Conservation (phyloP, 306 rosid genomes). For the Prunus mira region DNA sequence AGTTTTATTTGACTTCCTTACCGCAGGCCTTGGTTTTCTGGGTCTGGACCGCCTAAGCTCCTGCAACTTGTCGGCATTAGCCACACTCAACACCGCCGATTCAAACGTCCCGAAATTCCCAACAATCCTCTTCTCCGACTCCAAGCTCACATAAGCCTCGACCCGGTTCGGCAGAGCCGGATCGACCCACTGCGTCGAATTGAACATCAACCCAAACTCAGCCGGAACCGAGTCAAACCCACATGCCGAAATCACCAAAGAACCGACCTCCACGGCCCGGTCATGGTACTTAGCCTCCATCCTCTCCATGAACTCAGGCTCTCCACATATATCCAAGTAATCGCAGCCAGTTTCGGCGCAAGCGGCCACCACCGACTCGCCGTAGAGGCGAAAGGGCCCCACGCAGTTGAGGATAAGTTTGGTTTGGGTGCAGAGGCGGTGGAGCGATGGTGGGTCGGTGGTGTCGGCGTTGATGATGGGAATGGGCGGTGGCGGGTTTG, state of each 20-base stretch:
- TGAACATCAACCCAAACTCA: conserved; percentile 73
- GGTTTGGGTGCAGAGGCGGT: conserved; percentile 52
- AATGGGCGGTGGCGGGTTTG: conserved; percentile 49
- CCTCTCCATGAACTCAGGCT: conserved; percentile 85
- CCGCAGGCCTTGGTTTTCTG: conserved; percentile 64
- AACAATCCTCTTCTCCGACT: conserved; percentile 60
- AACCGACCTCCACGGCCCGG: conserved; percentile 37
- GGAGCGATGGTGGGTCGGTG: conserved; percentile 57
- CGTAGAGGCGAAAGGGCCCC: conserved; percentile 86
- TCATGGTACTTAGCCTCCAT: conserved; percentile 51
- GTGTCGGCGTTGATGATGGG: conserved; percentile 64
- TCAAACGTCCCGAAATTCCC: conserved; percentile 76
- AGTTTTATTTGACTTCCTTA: conserved; percentile 16
- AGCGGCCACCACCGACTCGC: conserved; percentile 71
- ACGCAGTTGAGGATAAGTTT: conserved; percentile 83
- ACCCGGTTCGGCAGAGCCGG: conserved; percentile 48
- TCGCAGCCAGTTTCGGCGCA: conserved; percentile 69
- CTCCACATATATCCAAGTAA: conserved; percentile 84
- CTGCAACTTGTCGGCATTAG: conserved; percentile 52
- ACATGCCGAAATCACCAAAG: conserved; percentile 78
- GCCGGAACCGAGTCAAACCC: conserved; percentile 96
- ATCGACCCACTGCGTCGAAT: conserved; percentile 65
- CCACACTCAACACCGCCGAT: conserved; percentile 73
- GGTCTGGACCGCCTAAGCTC: conserved; percentile 71
- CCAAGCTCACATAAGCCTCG: conserved; percentile 66